Base-by-base conservation (phyloP, 2,329 filamentous ascomycete species). In the Penicillium nordicum region DNA sequence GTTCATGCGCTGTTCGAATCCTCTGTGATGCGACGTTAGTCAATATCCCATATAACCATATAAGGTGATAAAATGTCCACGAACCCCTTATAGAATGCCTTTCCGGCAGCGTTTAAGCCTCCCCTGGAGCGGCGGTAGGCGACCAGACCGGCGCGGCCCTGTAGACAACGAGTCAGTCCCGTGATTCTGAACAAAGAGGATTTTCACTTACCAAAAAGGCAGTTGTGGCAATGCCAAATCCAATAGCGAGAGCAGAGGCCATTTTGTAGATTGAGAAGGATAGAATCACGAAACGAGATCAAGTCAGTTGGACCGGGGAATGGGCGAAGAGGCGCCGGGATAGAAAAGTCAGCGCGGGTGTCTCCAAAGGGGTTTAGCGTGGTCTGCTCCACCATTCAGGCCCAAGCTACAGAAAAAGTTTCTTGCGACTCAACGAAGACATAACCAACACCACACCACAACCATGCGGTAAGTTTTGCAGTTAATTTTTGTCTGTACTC, bases 1-100 rank as follows among this genome's bases (percentile, higher is more conserved):
- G 74, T 86, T 97, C 93, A 99, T 99, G 76, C 88, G 89, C 58
- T 86, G 82, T 79, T 99, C 94, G 72, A 99, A 99, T n/a, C 94
- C 94, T 65, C 72, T 75, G 47, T 56, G 47, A n/a, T 25, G 49
- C 25, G 2, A 8, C 34, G 27, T 58, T 34, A 63, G 60, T 34
- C 34, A 53, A 21, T n/a, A 41, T 47, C 10, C 11, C 38, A 18
- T 36, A 38, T 23, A 21, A 16, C n/a, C 14, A 27, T 27, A 9
- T 34, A 43, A 32, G 37, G 5, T 9, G 2, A 18, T 6, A 5
- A 36, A 27, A n/a, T 32, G 9, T 4, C 14, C 36, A 66, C 70
- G 34, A 48, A 75, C 72, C 94, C 94, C 78, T 97, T 99, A 83
- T 97, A 97, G 72, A 92, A 99, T 41, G 92, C 87, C 75, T 92